These are phyloP conservation scores for Auxenochlorella pyrenoidosa DNA, from an alignment of 139 green algal genomes.

Conservation along the genomic window DNA sequence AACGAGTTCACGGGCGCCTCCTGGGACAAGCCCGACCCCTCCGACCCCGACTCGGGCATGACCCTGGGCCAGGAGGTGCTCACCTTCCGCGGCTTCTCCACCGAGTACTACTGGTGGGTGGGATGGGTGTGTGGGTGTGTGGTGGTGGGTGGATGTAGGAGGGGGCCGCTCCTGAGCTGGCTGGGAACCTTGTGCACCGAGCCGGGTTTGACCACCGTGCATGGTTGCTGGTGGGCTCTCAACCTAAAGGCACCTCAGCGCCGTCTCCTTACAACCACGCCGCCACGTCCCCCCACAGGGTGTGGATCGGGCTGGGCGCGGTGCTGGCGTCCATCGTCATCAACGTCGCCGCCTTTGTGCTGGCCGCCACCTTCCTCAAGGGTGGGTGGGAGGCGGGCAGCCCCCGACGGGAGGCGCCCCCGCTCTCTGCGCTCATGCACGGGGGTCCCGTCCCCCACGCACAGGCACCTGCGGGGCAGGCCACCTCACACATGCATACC, in stretches of 20 bases:
- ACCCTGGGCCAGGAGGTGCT: constrained; percentile 43
- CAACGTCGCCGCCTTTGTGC: constrained; percentile 34
- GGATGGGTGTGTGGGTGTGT: too few species aligned
- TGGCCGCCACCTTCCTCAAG: constrained; percentile 38
- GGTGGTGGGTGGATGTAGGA: too few species aligned
- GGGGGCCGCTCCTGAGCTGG: too few species aligned
- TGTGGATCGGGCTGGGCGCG: constrained; percentile 33
- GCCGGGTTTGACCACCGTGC: too few species aligned
- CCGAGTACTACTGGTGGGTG: constrained; percentile 20
- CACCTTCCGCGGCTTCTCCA: constrained; percentile 33
- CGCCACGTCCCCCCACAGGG: not conserved
- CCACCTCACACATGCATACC: too few species aligned
- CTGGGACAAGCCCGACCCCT: constrained; percentile 26
- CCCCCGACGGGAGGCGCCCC: too few species aligned
- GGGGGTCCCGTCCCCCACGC: too few species aligned
- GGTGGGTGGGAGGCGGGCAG: not conserved
- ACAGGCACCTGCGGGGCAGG: too few species aligned
- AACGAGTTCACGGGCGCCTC: constrained; percentile 45
- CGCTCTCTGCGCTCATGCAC: too few species aligned
- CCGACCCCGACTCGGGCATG: not conserved
- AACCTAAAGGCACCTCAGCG: too few species aligned
- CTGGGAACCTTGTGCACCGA: too few species aligned
- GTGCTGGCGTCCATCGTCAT: constrained; percentile 31
- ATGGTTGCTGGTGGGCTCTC: too few species aligned
- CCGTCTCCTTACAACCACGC: not conserved